Evolutionary conservation across 2,329 filamentous ascomycete genomes (phyloP), one percentile per base, ranked within the genome.

Genomic region (Fusarium incarnatum): DNA sequence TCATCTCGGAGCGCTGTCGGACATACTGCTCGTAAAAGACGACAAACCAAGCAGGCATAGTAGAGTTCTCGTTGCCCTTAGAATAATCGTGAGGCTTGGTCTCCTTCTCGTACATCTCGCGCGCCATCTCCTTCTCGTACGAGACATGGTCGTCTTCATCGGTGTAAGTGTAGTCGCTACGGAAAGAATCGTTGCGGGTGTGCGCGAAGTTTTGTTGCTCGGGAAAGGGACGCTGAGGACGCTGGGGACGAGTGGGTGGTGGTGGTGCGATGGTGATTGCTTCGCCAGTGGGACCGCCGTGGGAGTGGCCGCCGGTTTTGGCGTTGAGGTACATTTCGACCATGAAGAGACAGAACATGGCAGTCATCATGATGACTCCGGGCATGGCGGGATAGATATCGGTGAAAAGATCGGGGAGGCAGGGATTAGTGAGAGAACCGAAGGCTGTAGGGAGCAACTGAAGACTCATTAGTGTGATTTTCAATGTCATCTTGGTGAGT

Each of bases 21-120:
- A 89, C 81, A 60, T 89, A 89, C 61, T 89, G 87, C 77, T 89
- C 87, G 77, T 88, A 89, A 72, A 89, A 89, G 57, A 88, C 86
- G 62, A 88, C 81, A 75, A 89, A 89, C 87, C 88, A 89, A 0
- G 86, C 81, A 0, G 87, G 87, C 87, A 89, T 89, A 10, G 73
- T 76, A 6, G 79, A 77, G 22, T 42, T 46, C 25, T 11, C 47
- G 16, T 80, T 68, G 64, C 32, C 66, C 67, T 23, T 78, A 76
- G 68, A 70, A 10, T 72, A 64, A 34, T 72, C 77, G 8, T 75
- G 58, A 5, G 48, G 60, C 11, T 65, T 55, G 4, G 61, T 30
- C 10, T 78, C 78, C 55, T 83, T 78, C 22, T 81, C 79, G 60
- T 82, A 83, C 66, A 79, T 73, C 47, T 67, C 64, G 2, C 82